Conservation (phyloP, 306 rosid genomes). For the Sphenostylis stenocarpa region DNA sequence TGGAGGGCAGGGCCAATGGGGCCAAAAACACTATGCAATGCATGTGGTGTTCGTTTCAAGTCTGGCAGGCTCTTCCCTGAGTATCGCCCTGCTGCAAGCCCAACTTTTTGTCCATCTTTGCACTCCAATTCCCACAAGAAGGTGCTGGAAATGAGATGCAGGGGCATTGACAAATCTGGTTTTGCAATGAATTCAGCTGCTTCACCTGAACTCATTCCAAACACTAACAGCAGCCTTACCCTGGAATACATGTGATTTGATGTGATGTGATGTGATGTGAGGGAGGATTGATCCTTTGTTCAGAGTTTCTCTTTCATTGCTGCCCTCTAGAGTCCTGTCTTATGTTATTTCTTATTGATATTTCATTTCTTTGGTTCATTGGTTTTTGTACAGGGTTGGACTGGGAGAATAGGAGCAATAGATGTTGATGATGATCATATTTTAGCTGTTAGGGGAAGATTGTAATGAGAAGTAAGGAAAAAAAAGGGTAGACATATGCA, state of each 20-base stretch:
- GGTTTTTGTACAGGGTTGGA: constrained; percentile 90
- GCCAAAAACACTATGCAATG: constrained; percentile 95
- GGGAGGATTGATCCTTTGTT: constrained; percentile 25
- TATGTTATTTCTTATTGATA: constrained; percentile 54
- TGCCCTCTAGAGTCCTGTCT: constrained; percentile 43
- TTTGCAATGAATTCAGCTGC: constrained; percentile 24
- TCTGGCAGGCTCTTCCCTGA: constrained; percentile 95
- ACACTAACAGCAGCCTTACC: constrained; percentile 62
- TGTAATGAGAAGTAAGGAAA: constrained; percentile 50
- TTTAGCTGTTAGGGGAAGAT: constrained; percentile 67
- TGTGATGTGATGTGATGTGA: constrained; percentile 52
- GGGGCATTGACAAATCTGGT: constrained; percentile 30
- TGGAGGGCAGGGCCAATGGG: constrained; percentile 99
- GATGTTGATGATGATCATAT: constrained; percentile 48
- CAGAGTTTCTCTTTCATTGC: constrained; percentile 25
- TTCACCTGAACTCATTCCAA: constrained; percentile 83
- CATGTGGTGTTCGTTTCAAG: constrained; percentile 92
- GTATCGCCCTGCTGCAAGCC: constrained; percentile 97
- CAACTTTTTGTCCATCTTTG: constrained; percentile 74
- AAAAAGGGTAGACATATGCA: constrained; percentile 49
- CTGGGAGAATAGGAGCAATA: constrained; percentile 64
- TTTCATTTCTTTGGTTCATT: constrained; percentile 64
- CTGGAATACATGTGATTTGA: constrained; percentile 70
- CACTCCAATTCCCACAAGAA: constrained; percentile 98
- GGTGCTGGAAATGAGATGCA: constrained; percentile 87